Evolutionary conservation across 2,329 filamentous ascomycete species (phyloP).

Genomic region (Calonectria pteridis): DNA sequence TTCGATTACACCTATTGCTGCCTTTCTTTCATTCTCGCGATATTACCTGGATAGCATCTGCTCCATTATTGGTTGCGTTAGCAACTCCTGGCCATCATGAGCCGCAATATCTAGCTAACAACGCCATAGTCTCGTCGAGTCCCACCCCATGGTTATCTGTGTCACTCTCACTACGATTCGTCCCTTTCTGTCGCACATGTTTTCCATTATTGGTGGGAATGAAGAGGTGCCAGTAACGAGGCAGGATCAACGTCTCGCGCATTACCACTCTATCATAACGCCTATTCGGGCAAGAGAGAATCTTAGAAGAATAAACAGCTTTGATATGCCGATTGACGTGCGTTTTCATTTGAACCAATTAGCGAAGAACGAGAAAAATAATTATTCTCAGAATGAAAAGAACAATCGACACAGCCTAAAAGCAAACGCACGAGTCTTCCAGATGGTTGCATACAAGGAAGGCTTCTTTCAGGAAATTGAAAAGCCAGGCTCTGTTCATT

Average conservation of each 20-base stretch:
- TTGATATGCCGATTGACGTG: neutral
- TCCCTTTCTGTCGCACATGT: slow-evolving; percentile 27
- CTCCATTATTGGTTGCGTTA: neutral
- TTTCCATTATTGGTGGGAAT: neutral
- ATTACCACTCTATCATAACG: neutral
- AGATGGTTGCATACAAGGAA: neutral
- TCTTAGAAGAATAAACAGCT: neutral
- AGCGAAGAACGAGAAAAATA: neutral
- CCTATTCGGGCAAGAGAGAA: neutral
- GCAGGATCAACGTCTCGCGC: neutral
- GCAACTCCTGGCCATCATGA: neutral
- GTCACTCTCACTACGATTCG: slow-evolving; percentile 27
- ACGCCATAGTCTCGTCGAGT: slow-evolving; percentile 23
- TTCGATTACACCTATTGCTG: slow-evolving; percentile 26
- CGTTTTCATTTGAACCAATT: neutral
- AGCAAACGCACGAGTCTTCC: neutral
- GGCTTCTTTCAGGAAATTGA: neutral
- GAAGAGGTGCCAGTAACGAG: neutral
- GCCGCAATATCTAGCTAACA: neutral
- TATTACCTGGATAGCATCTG: slow-evolving; percentile 30
- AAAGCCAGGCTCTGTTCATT: neutral
- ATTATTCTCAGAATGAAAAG: neutral
- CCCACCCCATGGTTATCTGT: slow-evolving; percentile 32
- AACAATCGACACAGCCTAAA: neutral
- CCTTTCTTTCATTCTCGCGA: neutral